Base-by-base conservation (phyloP, 805 yeast species). In the Yarrowia divulgata region DNA sequence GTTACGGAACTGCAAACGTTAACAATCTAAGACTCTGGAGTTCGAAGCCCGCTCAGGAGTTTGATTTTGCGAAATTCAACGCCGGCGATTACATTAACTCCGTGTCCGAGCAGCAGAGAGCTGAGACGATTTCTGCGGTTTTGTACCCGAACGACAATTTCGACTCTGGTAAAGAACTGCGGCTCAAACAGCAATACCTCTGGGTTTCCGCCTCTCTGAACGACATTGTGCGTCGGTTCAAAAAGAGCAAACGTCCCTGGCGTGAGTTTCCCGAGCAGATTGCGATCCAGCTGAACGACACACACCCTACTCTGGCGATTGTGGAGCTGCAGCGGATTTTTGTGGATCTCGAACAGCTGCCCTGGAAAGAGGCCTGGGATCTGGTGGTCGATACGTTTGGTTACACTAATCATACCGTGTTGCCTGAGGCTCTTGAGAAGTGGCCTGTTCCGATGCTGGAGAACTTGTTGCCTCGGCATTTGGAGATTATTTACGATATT, bases 191-290 rank as follows among this genome's bases (percentile, higher is more conserved):
- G 82, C 98, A 93, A 80, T 93, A 92, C 80, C 93, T 93, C 81
- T 93, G 98, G 98, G 97, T 93, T 67, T 88, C 97, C 66, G 97
- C 98, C 42, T 91, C 97, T 16, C 84, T 93, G 73, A 92, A 90
- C 75, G 98, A 93, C 78, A 93, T 93, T 73, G 87, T 93, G 52
- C 88, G 98, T 77, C 86, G 98, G 76, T 93, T 90, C 81, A 89
- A 92, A 79, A 93, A 93, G 81, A 79, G 88, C 68, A 85, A 85
- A 74, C 84, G 87, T 74, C 85, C 92, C 58, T 93, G 97, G 97
- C 75, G 83, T 43, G 92, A 90, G 77, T 90, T 93, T 78, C 87
- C 97, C 19, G 94, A 90, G 71, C 88, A 88, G 76, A 86, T 91
- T 71, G 97, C 97, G 42, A 93, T 93, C 77, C 98, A 93, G 81